Percentiles rank a stretch among this genome's conserved stretches.
Conservation (phyloP, 2,329 filamentous ascomycete genomes). For the Fusarium redolens region DNA sequence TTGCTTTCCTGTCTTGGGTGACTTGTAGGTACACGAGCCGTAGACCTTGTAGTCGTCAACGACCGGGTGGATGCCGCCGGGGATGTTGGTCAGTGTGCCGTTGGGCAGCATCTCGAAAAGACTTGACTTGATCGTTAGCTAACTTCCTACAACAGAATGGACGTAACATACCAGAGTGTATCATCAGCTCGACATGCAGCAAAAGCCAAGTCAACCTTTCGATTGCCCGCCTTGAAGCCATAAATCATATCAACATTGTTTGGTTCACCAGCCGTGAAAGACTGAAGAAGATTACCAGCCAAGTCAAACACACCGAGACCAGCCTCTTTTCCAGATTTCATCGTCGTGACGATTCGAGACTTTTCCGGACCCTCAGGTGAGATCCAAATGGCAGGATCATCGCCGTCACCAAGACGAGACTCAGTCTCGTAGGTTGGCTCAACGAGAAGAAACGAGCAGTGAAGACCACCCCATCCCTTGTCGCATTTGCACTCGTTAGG, state of each 20-base stretch:
- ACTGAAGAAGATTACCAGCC: slow-evolving; percentile 59
- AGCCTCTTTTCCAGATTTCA: slow-evolving; percentile 61
- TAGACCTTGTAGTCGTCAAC: slow-evolving; percentile 60
- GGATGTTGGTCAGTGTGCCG: slow-evolving; percentile 56
- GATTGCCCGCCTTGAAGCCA: slow-evolving; percentile 56
- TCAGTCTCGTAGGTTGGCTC: slow-evolving; percentile 57
- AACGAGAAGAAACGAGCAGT: slow-evolving; percentile 58
- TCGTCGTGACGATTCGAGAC: slow-evolving; percentile 64
- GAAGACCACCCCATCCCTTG: slow-evolving; percentile 56
- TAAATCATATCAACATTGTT: slow-evolving; percentile 68
- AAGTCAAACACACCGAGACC: slow-evolving; percentile 63
- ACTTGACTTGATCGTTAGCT: slow-evolving; percentile 52
- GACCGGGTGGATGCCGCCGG: slow-evolving; percentile 60
- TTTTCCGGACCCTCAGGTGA: slow-evolving; percentile 53
- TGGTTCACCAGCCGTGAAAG: slow-evolving; percentile 58
- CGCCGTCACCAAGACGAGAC: slow-evolving; percentile 57
- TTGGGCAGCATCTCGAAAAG: slow-evolving; percentile 61
- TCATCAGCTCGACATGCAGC: slow-evolving; percentile 63
- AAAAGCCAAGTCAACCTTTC: slow-evolving; percentile 60
- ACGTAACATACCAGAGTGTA: slow-evolving; percentile 59
- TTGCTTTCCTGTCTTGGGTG: slow-evolving; percentile 58
- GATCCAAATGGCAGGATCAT: slow-evolving; percentile 63
- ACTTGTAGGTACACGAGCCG: slow-evolving; percentile 64
- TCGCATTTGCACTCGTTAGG: slow-evolving; percentile 56
- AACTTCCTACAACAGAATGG: background rate